Evolutionary conservation across 2,329 filamentous ascomycete genomes (phyloP), one percentile per base, ranked within the genome.

Genomic region (Chrysoporthe puriensis): DNA sequence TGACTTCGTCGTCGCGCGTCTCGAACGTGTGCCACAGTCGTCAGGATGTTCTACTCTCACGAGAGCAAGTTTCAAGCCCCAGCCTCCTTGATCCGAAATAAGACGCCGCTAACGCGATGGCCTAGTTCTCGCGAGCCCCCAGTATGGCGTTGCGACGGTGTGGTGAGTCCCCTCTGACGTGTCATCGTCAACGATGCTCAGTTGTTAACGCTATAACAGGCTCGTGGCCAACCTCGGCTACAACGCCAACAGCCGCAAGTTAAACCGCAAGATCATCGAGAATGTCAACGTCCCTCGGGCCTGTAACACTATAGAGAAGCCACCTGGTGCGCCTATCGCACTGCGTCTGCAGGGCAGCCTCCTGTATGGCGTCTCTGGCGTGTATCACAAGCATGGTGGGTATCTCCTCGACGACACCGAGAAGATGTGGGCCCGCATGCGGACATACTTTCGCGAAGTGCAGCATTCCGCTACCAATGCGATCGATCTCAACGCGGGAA

Each of bases 71-170:
- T n/a, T 46, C 4, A 32, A 21, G 13, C 26, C 40, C 16, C 13
- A 42, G 50, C 11, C n/a, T 16, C 40, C 18, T 34, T 14, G 11
- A 14, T 6, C 0, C 4, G 26, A 48, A 14, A 75, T 79, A 57
- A 26, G 11, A 32, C 56, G n/a, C 26, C 13, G 48, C 66, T 70
- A 18, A 70, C 34, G 16, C 7, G n/a, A 14, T 32, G 26, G 6
- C 13, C 59, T 48, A 90, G 88, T 99, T 69, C 87, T 99, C 66
- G 96, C 90, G 3, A 95, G 87, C 70, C 89, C 89, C 75, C 91
- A 96, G 77, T 92, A 97, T 86, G 96, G 96, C 66, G 92, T 99
- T 67, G 91, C 95, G 16, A 99, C 95, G 2, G 90, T 99, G 69
- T 99, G 96, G 95, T 97, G 84, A 74, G 86, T 75, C 26, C 42